Conservation (phyloP, 106 monocot genomes). For the Triglochin maritima region DNA sequence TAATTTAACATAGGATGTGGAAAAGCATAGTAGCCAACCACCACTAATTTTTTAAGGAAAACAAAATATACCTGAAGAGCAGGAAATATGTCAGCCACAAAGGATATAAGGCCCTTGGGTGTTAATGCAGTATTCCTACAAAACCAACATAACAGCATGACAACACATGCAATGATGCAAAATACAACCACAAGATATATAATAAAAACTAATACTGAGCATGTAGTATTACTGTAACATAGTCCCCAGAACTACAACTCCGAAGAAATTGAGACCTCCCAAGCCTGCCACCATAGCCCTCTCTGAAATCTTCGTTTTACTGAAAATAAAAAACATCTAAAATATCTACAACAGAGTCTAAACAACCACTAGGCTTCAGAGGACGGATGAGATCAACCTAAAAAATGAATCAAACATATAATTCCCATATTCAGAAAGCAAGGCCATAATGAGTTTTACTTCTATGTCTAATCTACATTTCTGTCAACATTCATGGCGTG, state of each 20-base stretch:
- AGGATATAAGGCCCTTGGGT: conserved; percentile 67
- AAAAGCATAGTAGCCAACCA: too few relatives aligned
- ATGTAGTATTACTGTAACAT: conserved; percentile 53
- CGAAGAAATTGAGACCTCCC: conserved; percentile 92
- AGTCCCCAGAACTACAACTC: conserved; percentile 65
- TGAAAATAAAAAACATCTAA: conserved; percentile 20
- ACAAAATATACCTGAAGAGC: conserved; percentile 61
- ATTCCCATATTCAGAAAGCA: too few relatives aligned
- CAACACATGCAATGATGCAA: conserved; percentile 3
- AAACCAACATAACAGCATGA: conserved; percentile 4
- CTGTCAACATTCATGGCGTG: too few relatives aligned
- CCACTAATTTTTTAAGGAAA: not conserved
- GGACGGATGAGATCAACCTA: too few relatives aligned
- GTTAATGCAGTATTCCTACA: conserved; percentile 46
- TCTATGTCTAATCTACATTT: too few relatives aligned
- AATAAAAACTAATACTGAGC: not conserved
- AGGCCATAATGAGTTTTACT: too few relatives aligned
- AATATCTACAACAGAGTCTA: not conserved
- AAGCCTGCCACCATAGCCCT: conserved; percentile 83
- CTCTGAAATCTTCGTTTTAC: conserved; percentile 64
- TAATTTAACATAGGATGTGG: too few relatives aligned
- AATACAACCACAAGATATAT: not conserved
- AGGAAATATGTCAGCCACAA: conserved; percentile 83
- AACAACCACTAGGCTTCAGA: too few relatives aligned
- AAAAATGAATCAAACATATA: too few relatives aligned